Base-by-base conservation (phyloP, 2,329 filamentous ascomycete genomes). In the Fusarium sp. region DNA sequence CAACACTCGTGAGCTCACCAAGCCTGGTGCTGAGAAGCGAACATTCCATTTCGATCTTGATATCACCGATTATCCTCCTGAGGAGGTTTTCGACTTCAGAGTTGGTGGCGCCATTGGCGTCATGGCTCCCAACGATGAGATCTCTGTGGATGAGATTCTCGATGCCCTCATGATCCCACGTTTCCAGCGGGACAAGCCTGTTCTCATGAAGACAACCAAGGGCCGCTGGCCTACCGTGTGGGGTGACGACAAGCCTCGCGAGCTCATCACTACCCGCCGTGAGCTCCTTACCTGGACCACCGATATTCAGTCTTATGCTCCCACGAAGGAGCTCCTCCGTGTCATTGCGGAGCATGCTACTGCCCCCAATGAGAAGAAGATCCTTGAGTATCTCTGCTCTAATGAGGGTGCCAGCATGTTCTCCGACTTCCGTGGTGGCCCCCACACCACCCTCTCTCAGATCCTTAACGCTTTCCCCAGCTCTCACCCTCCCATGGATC, bases 11-110 rank as follows among this genome's bases (percentile, higher is more conserved):
- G 94, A 97, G 81, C 83, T 99, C 78, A 99, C 96, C 15, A 92
- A 89, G 78, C 85, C 89, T 25, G 95, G 95, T 24, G 96, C 96
- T 8, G 94, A 97, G 85, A 99, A 99, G 88, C 89, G 95, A 66
- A 99, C 96, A 0, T 97, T 95, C 80, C 96, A 99, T 81, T 98
- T 98, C 76, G 96, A 98, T 76, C 89, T 99, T 46, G 96, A 99
- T 76, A 92, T 99, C 52, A 98, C 95, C 51, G 92, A 97, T 78
- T 99, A 99, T 76, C 94, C 96, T 0, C 88, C 89, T 22, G 94
- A 97, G 82, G 92, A 92, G 57, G 86, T 88, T 52, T 90, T 95
- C 8, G 96, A 98, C 78, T 99, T 98, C 86, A 95, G 95, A 78
- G 96, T 99, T 20, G 96, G 96, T 62, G 96, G 96, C 58, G 96